These are phyloP conservation scores for Colletotrichum simmondsii DNA, from an alignment of 2,329 filamentous ascomycete genomes.

Conservation along the genomic window DNA sequence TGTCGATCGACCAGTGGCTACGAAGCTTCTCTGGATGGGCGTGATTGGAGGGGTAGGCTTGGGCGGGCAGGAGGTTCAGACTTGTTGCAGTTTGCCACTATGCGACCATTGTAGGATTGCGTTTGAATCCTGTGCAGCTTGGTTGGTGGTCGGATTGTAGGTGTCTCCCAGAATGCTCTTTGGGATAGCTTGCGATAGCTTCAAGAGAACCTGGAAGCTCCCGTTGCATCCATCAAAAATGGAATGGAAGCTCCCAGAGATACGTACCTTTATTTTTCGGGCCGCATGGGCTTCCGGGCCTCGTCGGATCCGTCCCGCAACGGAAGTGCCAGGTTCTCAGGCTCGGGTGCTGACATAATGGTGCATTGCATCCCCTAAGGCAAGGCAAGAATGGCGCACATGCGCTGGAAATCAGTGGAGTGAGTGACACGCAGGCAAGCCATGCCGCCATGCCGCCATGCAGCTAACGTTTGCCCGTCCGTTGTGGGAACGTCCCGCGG, in stretches of 20 bases:
- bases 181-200: constrained; percentile 14
- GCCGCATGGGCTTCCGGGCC: constrained; percentile 17
- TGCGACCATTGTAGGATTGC: not conserved
- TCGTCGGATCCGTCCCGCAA: not conserved
- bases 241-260: not conserved
- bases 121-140: not conserved
- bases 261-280: not conserved
- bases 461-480: not conserved
- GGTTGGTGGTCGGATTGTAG: not conserved
- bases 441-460: not conserved
- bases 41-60: constrained; percentile 21
- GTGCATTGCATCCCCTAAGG: not conserved
- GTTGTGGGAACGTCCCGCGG: not conserved
- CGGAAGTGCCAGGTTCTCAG: not conserved
- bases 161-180: too few relatives aligned
- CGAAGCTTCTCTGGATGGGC: not conserved
- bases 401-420: constrained; percentile 9
- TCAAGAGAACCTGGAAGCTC: constrained; percentile 1
- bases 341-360: constrained; percentile 4
- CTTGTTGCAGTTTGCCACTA: not conserved
- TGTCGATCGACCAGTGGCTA: constrained; percentile 22
- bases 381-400: not conserved
- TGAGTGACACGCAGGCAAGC: not conserved
- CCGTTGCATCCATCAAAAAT: constrained; percentile 7
- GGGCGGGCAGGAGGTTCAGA: not conserved